Conservation (phyloP, 257 asterid species). For the Nicotiana attenuata region DNA sequence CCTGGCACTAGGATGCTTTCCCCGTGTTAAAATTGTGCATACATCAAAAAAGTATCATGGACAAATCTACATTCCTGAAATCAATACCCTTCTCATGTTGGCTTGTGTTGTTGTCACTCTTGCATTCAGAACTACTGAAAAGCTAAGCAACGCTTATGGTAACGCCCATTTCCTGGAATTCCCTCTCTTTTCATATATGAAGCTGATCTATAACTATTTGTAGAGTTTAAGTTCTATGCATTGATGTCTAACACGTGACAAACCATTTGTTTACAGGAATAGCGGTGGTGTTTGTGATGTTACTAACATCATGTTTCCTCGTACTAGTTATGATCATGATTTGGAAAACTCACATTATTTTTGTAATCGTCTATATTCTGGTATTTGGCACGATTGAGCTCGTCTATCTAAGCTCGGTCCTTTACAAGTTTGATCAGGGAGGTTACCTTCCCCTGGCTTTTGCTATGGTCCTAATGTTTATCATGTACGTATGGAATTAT, state of each 20-base stretch:
- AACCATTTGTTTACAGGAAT: constrained; percentile 33
- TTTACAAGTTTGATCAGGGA: constrained; percentile 48
- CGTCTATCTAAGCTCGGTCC: constrained; percentile 40
- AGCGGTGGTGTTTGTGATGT: constrained; percentile 58
- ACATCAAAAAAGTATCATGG: constrained; percentile 42
- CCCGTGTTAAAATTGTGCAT: constrained; percentile 50
- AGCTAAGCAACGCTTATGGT: constrained; percentile 63
- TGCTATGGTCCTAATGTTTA: constrained; percentile 31
- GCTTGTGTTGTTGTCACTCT: constrained; percentile 44
- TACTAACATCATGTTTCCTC: constrained; percentile 39
- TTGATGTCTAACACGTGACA: background rate
- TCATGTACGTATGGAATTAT: constrained; percentile 48
- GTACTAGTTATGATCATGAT: constrained; percentile 52
- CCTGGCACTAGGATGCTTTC: constrained; percentile 52
- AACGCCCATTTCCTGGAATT: background rate
- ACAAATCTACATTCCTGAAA: constrained; percentile 53
- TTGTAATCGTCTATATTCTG: constrained; percentile 24
- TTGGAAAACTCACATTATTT: constrained; percentile 50
- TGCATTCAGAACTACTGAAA: constrained; percentile 32
- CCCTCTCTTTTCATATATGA: background rate
- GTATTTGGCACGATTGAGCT: constrained; percentile 37
- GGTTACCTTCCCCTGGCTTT: constrained; percentile 52
- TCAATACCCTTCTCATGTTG: constrained; percentile 48
- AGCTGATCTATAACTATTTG: too few relatives aligned
- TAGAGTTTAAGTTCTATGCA: too few relatives aligned